A percentile compares a stretch with the other conserved stretches of the same genome.
Conservation (phyloP, 139 green algal species). For the Coelastrella sp. region DNA sequence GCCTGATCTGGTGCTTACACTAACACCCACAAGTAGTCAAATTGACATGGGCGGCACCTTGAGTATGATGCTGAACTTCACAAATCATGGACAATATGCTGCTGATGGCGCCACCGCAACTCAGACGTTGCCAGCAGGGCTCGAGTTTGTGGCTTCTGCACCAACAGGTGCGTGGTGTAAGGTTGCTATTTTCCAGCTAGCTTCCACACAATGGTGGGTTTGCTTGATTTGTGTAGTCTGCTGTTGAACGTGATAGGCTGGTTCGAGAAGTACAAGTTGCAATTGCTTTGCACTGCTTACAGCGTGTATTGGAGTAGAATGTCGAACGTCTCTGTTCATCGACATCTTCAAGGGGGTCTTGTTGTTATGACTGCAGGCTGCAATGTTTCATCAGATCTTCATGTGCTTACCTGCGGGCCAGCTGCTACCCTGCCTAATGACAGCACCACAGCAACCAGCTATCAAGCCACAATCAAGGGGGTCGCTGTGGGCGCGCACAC, state of each 20-base stretch:
- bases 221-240: too few relatives aligned
- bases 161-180: neutral
- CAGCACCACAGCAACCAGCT: neutral
- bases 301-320: too few relatives aligned
- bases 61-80: neutral
- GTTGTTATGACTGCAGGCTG: neutral
- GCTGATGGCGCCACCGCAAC: neutral
- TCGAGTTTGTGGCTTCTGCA: neutral
- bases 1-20: neutral
- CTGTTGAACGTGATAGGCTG: too few relatives aligned
- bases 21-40: neutral
- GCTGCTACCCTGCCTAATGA: neutral
- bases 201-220: neutral
- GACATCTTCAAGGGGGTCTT: neutral
- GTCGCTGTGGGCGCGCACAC: neutral
- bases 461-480: neutral
- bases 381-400: neutral
- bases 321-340: neutral
- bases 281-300: too few relatives aligned
- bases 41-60: neutral
- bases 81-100: neutral
- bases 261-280: too few relatives aligned
- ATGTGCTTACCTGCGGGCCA: neutral
- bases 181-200: neutral
- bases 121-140: neutral